phyloP scores from a whole-genome alignment of 2,329 filamentous ascomycete genomes.

The Verticillium nonalfalfae region DNA sequence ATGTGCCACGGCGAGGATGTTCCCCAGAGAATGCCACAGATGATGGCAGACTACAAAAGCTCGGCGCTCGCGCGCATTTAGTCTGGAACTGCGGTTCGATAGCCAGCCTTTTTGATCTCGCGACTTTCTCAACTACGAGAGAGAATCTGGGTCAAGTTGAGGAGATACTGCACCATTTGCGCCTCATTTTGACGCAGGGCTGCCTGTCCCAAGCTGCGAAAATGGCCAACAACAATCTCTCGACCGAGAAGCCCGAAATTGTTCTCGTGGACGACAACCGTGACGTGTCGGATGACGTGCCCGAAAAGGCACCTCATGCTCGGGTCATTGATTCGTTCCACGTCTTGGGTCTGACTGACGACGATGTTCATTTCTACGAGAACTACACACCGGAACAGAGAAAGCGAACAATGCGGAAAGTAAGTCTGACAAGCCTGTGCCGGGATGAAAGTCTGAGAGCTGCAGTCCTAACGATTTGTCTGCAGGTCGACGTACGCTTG shows the following conservation, averaged over 20 bases:
- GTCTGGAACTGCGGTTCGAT: neutral
- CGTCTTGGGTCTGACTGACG: conserved; percentile 19
- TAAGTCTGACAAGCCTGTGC: neutral
- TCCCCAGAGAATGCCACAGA: neutral
- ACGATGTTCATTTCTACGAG: conserved; percentile 20
- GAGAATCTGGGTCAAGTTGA: neutral
- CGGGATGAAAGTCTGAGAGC: neutral
- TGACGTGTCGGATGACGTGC: neutral
- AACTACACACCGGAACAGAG: conserved; percentile 14
- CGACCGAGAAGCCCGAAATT: conserved; percentile 15
- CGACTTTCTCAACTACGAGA: neutral
- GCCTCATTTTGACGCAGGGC: neutral
- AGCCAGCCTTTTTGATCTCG: neutral
- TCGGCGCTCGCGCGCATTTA: neutral
- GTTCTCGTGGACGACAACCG: conserved; percentile 14
- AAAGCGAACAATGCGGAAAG: conserved; percentile 17
- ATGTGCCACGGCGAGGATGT: neutral
- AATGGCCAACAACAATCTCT: neutral
- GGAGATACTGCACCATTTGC: neutral
- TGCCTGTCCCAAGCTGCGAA: neutral
- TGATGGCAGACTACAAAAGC: neutral
- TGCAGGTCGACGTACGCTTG: conserved; percentile 12
- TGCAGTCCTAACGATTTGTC: neutral
- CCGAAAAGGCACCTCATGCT: conserved; percentile 14
- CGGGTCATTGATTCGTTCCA: conserved; percentile 19